Conservation (phyloP, 1,139 yeast genomes). For the Hyphopichia buzzinii region DNA sequence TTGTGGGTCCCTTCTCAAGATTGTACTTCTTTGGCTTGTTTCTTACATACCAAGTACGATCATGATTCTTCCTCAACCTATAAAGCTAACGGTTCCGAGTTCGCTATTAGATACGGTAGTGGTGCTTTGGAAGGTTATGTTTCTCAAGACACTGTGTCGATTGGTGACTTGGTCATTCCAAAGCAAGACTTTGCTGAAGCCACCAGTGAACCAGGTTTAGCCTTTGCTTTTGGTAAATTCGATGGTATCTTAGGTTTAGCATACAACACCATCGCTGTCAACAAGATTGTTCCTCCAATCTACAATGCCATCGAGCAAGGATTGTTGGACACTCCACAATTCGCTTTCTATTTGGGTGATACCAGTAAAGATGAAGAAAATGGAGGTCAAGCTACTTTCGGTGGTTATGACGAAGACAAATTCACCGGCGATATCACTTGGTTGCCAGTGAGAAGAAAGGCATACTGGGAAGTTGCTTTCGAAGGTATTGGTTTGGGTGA, state of each 20-base stretch:
- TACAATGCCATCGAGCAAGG: conserved; percentile 84
- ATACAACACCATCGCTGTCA: conserved; percentile 84
- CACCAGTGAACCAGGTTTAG: conserved; percentile 94
- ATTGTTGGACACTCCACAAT: conserved; percentile 76
- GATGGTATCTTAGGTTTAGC: conserved; percentile 97
- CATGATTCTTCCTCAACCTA: conserved; percentile 77
- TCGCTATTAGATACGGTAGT: conserved; percentile 85
- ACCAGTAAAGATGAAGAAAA: conserved; percentile 57
- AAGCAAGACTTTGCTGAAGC: conserved; percentile 95
- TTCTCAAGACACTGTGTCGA: conserved; percentile 73
- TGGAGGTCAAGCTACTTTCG: conserved; percentile 93
- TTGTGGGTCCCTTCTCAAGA: conserved; percentile 93
- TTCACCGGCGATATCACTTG: conserved; percentile 83
- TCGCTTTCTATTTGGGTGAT: conserved; percentile 89
- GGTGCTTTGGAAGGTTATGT: conserved; percentile 91
- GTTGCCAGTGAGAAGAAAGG: conserved; percentile 98
- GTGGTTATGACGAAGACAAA: conserved; percentile 80
- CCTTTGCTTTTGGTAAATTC: conserved; percentile 96
- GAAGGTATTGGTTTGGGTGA: conserved; percentile 89
- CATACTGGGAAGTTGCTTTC: conserved; percentile 97
- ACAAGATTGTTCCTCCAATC: conserved; percentile 87
- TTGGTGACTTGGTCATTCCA: conserved; percentile 84
- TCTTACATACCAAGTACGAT: conserved; percentile 85
- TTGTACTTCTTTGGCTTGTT: conserved; percentile 93
- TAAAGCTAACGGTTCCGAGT: conserved; percentile 80